These are phyloP conservation scores for Fusarium odoratissimum DNA, from an alignment of 2,329 filamentous ascomycete species.

Conservation along the genomic window DNA sequence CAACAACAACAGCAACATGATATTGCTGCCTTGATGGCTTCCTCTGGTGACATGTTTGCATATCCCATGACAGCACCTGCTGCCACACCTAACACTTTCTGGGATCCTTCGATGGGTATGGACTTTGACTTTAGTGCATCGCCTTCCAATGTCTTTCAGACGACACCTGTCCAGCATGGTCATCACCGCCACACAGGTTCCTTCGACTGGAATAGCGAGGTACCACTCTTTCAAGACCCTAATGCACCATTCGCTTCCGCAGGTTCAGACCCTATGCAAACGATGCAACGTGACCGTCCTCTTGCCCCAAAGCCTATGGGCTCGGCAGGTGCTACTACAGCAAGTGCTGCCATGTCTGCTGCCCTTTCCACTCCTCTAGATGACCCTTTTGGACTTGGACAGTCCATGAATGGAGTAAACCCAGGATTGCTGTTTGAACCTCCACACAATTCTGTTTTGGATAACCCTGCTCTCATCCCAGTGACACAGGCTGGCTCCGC, in stretches of 20 bases:
- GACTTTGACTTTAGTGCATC: conserved; percentile 67
- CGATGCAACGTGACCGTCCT: conserved; percentile 56
- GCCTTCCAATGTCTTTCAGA: conserved; percentile 57
- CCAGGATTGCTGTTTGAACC: conserved; percentile 69
- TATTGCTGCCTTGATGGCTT: conserved; percentile 59
- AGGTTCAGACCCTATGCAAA: conserved; percentile 53
- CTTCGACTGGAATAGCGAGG: conserved; percentile 67
- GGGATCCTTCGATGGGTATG: conserved; percentile 71
- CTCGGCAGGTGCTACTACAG: conserved; percentile 40
- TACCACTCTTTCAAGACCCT: conserved; percentile 66
- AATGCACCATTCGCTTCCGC: conserved; percentile 48
- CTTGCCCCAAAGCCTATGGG: conserved; percentile 64
- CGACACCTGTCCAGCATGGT: conserved; percentile 43
- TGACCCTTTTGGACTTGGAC: conserved; percentile 63
- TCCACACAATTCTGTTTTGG: conserved; percentile 61
- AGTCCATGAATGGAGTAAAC: conserved; percentile 63
- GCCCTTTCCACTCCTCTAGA: conserved; percentile 60
- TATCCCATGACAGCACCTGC: conserved; percentile 71
- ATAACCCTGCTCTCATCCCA: conserved; percentile 50
- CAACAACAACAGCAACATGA: conserved; percentile 58
- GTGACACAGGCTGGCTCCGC: conserved; percentile 46
- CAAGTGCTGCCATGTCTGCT: conserved; percentile 51
- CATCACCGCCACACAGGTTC: conserved; percentile 64
- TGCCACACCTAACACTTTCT: conserved; percentile 64
- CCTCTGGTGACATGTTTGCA: conserved; percentile 66